Percentiles rank a stretch among this genome's conserved stretches.
phyloP scores from a whole-genome alignment of 306 rosid species.

The Lotus japonicus region DNA sequence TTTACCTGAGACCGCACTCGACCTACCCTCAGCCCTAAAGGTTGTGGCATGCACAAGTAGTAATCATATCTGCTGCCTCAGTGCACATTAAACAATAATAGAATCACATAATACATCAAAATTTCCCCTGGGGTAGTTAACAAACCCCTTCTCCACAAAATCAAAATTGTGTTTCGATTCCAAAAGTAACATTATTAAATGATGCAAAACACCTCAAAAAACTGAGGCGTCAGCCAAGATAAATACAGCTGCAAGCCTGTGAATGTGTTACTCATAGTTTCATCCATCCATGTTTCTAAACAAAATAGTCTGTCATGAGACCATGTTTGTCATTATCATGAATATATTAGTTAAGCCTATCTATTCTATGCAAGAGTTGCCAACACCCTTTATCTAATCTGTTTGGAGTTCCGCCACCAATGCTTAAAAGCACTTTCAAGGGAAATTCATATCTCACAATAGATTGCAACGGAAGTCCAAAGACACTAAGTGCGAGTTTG shows the following conservation, averaged over 20 bases:
- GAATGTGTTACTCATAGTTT: not conserved
- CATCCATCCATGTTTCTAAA: not conserved
- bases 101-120: not conserved
- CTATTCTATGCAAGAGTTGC: not conserved
- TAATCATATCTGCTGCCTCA: too few relatives aligned
- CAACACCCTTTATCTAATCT: too few relatives aligned
- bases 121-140: not conserved
- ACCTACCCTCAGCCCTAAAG: too few relatives aligned
- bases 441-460: too few relatives aligned
- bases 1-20: too few relatives aligned
- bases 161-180: conserved; percentile 1
- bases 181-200: not conserved
- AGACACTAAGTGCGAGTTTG: too few relatives aligned
- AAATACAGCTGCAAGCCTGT: not conserved
- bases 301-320: not conserved
- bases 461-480: too few relatives aligned
- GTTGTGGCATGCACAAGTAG: too few relatives aligned
- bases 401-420: too few relatives aligned
- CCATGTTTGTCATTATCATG: not conserved
- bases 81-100: not conserved
- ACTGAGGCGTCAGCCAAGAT: not conserved
- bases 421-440: too few relatives aligned
- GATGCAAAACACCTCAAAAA: not conserved
- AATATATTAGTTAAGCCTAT: not conserved
- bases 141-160: not conserved